Conservation (phyloP, 345 rosid species). For the Populus deltoides region DNA sequence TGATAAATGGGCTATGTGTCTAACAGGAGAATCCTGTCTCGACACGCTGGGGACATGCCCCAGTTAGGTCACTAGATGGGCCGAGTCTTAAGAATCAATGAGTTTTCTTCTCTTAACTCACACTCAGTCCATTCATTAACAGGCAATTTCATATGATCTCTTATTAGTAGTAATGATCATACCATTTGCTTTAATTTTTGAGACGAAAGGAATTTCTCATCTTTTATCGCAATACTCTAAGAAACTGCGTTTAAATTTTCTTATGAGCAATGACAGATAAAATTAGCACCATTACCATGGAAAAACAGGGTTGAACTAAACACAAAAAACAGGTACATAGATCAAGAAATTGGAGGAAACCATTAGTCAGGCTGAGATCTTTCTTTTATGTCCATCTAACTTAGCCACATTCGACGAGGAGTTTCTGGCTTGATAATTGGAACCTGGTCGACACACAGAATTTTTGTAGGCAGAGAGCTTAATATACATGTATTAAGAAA, state of each 20-base stretch:
- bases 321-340: background rate
- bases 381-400: background rate
- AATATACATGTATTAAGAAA: background rate
- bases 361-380: background rate
- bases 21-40: background rate
- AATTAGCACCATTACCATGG: background rate
- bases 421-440: background rate
- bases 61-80: background rate
- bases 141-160: too few species aligned
- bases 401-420: background rate
- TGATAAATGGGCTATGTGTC: conserved; percentile 5
- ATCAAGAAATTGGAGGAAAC: background rate
- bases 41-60: conserved; percentile 26
- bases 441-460: background rate
- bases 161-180: background rate
- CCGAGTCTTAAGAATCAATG: background rate
- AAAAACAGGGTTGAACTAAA: background rate
- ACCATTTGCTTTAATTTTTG: background rate
- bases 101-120: background rate
- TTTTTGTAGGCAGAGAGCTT: background rate
- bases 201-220: background rate
- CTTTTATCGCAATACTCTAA: background rate
- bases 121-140: background rate
- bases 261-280: background rate
- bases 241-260: background rate